phyloP scores from a whole-genome alignment of 176 grass and related monocot genomes.

The Avena eriantha region DNA sequence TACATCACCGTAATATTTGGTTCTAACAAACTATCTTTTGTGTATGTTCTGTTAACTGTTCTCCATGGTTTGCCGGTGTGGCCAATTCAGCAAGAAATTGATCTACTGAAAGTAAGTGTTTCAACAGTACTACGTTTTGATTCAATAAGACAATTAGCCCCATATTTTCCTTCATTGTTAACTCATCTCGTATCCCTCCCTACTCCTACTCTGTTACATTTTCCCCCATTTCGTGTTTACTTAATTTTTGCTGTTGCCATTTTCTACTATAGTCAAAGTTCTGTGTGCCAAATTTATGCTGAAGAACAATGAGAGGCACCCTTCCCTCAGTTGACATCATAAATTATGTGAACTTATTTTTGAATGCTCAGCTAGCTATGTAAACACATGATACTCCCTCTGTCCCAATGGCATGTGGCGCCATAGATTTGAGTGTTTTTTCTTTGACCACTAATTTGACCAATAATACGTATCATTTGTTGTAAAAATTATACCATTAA shows the following conservation, averaged over 20 bases:
- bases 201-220: conserved; percentile 13
- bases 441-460: no score
- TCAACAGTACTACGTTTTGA: conserved; percentile 8
- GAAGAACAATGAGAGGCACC: background rate
- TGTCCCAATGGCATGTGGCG: no score
- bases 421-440: no score
- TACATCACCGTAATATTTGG: background rate
- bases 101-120: conserved; percentile 91
- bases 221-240: background rate
- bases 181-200: background rate
- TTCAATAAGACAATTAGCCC: conserved; percentile 16
- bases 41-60: conserved; percentile 43
- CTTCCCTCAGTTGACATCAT: conserved; percentile 4
- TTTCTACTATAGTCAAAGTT: background rate
- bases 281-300: conserved; percentile 20
- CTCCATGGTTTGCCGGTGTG: conserved; percentile 39
- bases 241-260: conserved; percentile 20
- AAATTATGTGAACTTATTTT: background rate
- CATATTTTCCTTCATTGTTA: conserved; percentile 17
- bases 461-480: no score
- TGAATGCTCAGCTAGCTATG: background rate
- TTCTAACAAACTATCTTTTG: conserved; percentile 53
- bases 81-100: conserved; percentile 96
- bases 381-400: background rate
- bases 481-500: no score